Conservation (phyloP, 179 eudicot species). For the Beta corolliflora region DNA sequence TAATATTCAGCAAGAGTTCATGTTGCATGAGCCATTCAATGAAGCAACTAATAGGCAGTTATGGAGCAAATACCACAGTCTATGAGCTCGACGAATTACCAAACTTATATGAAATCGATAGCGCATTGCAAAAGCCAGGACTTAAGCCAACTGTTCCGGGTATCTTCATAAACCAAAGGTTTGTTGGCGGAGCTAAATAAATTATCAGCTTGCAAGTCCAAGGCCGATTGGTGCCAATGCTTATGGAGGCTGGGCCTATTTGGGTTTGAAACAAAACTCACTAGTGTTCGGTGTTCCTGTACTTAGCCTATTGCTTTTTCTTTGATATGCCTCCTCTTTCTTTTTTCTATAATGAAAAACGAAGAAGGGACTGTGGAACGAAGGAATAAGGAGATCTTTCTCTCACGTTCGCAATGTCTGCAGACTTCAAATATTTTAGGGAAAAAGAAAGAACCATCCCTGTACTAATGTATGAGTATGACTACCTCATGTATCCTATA, state of each 20-base stretch:
- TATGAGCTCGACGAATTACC: constrained; percentile 27
- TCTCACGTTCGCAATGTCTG: neutral
- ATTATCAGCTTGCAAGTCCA: constrained; percentile 29
- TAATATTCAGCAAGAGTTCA: constrained; percentile 28
- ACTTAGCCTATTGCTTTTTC: neutral
- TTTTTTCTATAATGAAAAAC: neutral
- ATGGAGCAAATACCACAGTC: constrained; percentile 29
- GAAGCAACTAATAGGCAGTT: constrained; percentile 26
- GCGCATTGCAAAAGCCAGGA: constrained; percentile 23
- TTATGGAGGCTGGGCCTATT: constrained; percentile 28
- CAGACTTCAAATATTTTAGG: neutral
- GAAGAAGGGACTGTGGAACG: neutral
- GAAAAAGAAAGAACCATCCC: neutral
- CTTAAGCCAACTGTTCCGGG: constrained; percentile 24
- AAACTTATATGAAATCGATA: constrained; percentile 19
- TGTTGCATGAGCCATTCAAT: constrained; percentile 34
- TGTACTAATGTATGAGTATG: neutral
- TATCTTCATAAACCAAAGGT: constrained; percentile 28
- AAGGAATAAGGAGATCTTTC: neutral
- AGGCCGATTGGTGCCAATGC: constrained; percentile 23
- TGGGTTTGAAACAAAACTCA: constrained; percentile 24
- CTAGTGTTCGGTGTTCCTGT: neutral
- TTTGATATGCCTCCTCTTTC: neutral
- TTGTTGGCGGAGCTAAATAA: constrained; percentile 30
- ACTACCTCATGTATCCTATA: neutral